These are phyloP conservation scores for Exophiala bonariae DNA, from an alignment of 2,329 filamentous ascomycete species.

Conservation along the genomic window DNA sequence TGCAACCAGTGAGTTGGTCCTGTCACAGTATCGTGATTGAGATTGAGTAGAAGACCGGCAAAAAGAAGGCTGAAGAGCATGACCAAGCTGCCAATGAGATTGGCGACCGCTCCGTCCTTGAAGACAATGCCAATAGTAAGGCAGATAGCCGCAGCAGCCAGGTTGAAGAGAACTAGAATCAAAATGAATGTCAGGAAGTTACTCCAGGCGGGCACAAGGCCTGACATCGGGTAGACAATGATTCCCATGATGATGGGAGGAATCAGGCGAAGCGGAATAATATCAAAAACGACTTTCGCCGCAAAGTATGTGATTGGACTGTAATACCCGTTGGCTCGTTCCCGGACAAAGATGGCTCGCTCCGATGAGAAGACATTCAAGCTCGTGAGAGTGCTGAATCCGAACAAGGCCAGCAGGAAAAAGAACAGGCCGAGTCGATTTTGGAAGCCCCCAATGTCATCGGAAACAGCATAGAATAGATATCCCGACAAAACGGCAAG, in stretches of 20 bases:
- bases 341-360: conserved; percentile 84
- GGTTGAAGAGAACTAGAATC: conserved; percentile 91
- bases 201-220: conserved; percentile 74
- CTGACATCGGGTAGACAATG: conserved; percentile 98
- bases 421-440: conserved; percentile 97
- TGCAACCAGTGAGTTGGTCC: conserved; percentile 85
- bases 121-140: conserved; percentile 96
- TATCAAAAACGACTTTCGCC: conserved; percentile 97
- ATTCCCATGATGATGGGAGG: conserved; percentile 93
- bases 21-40: conserved; percentile 70
- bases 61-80: conserved; percentile 98
- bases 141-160: conserved; percentile 89
- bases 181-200: conserved; percentile 92
- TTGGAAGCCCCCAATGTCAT: conserved; percentile 96
- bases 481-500: conserved; percentile 92
- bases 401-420: conserved; percentile 92
- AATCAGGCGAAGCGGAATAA: conserved; percentile 88
- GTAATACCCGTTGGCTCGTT: conserved; percentile 96
- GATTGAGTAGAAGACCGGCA: conserved; percentile 89
- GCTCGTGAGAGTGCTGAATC: conserved; percentile 93
- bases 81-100: conserved; percentile 87
- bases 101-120: conserved; percentile 87
- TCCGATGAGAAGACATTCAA: conserved; percentile 92
- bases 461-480: conserved; percentile 92
- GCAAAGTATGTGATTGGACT: conserved; percentile 90